phyloP scores from a whole-genome alignment of 768 basidiomycete species.

The Agrocybe pediades region DNA sequence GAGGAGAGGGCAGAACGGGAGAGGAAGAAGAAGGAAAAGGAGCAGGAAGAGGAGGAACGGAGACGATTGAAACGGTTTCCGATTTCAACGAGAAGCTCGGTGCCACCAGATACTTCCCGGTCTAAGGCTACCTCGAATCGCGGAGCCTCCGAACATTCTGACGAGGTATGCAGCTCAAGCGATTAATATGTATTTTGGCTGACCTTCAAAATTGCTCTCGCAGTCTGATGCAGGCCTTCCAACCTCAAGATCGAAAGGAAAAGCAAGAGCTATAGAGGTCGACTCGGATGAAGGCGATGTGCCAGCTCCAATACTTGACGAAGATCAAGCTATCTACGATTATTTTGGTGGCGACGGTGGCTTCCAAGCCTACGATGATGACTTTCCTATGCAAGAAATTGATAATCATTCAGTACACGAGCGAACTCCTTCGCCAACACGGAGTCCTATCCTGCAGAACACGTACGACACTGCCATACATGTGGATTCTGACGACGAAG shows the following conservation, averaged over 20 bases:
- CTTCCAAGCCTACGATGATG: neutral
- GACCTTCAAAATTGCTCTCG: too few species aligned
- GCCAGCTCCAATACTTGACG: neutral
- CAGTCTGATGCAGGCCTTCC: neutral
- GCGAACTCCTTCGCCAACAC: neutral
- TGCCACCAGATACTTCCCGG: constrained; percentile 1
- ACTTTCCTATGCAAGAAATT: neutral
- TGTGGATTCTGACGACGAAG: neutral
- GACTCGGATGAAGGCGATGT: neutral
- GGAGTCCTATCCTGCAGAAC: neutral
- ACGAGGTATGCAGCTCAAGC: neutral
- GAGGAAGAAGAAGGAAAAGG: constrained; percentile 13
- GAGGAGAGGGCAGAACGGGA: constrained; percentile 16
- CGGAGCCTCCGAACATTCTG: neutral
- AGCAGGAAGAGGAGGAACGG: constrained; percentile 10
- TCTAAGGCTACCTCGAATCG: neutral
- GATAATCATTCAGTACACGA: neutral
- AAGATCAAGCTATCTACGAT: constrained; percentile 4
- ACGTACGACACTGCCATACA: neutral
- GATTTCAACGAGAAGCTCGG: neutral
- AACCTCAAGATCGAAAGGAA: neutral
- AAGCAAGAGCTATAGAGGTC: neutral
- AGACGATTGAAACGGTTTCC: constrained; percentile 24
- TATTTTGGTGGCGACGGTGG: constrained; percentile 12
- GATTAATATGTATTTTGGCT: neutral